Conservation (phyloP, 176 grass and related monocot species). For the Juncus effusus region DNA sequence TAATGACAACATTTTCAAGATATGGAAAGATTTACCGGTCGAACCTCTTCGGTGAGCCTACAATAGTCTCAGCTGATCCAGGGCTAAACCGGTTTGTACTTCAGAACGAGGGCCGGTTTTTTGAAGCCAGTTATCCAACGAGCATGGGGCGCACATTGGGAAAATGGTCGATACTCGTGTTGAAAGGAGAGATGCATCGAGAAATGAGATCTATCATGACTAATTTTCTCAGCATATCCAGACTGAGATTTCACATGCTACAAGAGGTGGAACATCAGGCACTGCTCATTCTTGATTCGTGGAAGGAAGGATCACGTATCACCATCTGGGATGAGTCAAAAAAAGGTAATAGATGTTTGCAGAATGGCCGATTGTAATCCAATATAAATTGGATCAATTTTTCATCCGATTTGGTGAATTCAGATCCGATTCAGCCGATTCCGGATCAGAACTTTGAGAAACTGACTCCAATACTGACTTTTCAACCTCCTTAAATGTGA, state of each 20-base stretch:
- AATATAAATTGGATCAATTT: too few species aligned
- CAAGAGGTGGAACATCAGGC: conserved; percentile 25
- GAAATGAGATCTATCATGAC: conserved; percentile 36
- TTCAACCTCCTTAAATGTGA: too few species aligned
- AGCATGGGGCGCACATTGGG: conserved; percentile 27
- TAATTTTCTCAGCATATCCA: conserved; percentile 25
- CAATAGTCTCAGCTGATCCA: conserved; percentile 30
- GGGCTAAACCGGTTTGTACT: conserved; percentile 33
- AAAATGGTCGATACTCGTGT: conserved; percentile 25
- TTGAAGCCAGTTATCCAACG: conserved; percentile 27
- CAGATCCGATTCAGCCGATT: too few species aligned
- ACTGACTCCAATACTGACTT: too few species aligned
- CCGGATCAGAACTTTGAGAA: too few species aligned
- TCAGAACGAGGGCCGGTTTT: conserved; percentile 33
- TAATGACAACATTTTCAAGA: not conserved
- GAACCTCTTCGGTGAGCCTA: conserved; percentile 32
- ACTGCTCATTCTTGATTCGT: conserved; percentile 16
- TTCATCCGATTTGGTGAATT: too few species aligned
- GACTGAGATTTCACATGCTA: conserved; percentile 19
- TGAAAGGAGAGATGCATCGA: conserved; percentile 22
- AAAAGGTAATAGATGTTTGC: conserved; percentile 31
- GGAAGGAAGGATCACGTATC: conserved; percentile 26
- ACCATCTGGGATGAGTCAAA: conserved; percentile 26
- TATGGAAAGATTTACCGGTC: conserved; percentile 37
- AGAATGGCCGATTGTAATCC: too few species aligned